Conservation (phyloP, 192 early-diverging fungal genomes). For the Entomortierella chlamydospora region DNA sequence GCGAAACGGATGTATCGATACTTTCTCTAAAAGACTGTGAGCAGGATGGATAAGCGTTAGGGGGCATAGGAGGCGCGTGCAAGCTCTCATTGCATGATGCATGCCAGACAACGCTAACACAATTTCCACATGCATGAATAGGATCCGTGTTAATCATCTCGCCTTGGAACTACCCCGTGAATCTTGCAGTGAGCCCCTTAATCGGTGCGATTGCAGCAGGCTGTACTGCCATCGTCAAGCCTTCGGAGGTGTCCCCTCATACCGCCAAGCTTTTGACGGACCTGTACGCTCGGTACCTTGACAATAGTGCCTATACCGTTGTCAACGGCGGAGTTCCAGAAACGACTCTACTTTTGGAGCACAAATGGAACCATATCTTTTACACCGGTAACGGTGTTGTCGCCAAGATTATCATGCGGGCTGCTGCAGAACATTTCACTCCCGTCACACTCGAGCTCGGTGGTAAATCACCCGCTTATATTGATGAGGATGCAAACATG, state of each 20-base stretch:
- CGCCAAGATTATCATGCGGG: conserved; percentile 79
- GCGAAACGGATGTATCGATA: too few species aligned
- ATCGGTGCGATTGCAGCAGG: conserved; percentile 91
- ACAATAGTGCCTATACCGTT: conserved; percentile 67
- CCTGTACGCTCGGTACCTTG: conserved; percentile 79
- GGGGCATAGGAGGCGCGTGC: too few species aligned
- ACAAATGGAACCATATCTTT: conserved; percentile 87
- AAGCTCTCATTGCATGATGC: neutral
- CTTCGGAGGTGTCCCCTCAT: conserved; percentile 81
- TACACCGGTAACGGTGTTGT: conserved; percentile 88
- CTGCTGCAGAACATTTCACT: conserved; percentile 82
- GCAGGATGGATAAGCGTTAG: too few species aligned
- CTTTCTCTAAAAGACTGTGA: too few species aligned
- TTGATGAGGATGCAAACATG: conserved; percentile 71
- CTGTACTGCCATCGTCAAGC: conserved; percentile 81
- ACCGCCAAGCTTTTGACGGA: conserved; percentile 69
- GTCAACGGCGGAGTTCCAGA: conserved; percentile 82
- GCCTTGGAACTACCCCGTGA: conserved; percentile 69
- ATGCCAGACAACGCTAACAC: neutral
- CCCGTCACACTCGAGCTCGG: conserved; percentile 91
- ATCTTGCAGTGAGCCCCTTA: conserved; percentile 77
- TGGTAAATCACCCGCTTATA: conserved; percentile 79
- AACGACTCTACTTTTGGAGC: conserved; percentile 73
- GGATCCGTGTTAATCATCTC: conserved; percentile 49
- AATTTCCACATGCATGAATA: conserved; percentile 61